Base-by-base conservation (phyloP, 768 basidiomycete genomes). In the Tulasnella sp. region DNA sequence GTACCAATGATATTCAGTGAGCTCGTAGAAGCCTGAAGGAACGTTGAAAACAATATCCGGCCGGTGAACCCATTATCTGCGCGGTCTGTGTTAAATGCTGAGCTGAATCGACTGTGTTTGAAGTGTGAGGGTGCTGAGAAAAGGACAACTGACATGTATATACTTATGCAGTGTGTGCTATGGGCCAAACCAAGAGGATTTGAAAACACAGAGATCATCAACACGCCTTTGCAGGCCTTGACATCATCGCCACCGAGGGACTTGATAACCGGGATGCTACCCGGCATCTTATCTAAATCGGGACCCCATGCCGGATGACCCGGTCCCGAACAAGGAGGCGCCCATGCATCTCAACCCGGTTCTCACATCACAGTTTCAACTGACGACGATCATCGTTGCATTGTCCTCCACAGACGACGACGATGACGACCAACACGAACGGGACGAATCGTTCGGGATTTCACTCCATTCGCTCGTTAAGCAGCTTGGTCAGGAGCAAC, bases 381-480 rank as follows among this genome's bases (percentile, higher is more conserved):
- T 34, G n/a, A 36, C 63, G 63, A 34, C 63, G 32, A 37, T 64
- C 63, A 37, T 17, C 63, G 12, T 44, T 34, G 26, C 64, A 36
- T 65, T 36, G n/a, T 65, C 64, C 62, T 34, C 36, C 64, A 37
- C 35, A 65, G 35, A 40, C 34, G 29, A 36, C 16, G 29, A n/a
- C 59, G 9, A 62, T 6, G 7, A 40, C 22, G 39, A 34, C 34
- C 64, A 40, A 65, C 35, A 65, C 3, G 8, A 22, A 9, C n/a
- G 35, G n/a, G 35, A 65, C 64, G 6, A 65, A 32, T 14, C 26
- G 34, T 70, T 64, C 62, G 29, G 71, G 62, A 17, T 65, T 72
- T 34, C 74, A 73, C 35, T 74, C 73, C 35, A 70, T 74, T 8
- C 26, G n/a, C 9, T 74, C 73, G 22, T 37, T 73, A 32, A n/a